Evolutionary conservation across 352 stramenopile species (phyloP).

Genomic region (Blastocystis sp.): DNA sequence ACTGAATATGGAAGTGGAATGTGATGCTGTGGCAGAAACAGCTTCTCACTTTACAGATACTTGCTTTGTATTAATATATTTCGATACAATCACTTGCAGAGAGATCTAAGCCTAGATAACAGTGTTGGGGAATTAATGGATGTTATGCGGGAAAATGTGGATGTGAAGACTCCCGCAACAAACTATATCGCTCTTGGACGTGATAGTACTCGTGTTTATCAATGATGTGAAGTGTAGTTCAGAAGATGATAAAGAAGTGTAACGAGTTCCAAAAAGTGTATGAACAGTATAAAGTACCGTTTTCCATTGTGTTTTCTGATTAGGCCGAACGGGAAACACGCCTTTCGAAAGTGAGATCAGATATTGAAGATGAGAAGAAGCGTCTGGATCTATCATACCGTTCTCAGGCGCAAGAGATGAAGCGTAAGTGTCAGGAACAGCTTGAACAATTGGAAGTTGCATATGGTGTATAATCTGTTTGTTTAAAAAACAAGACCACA

Average conservation of each 20-base stretch:
- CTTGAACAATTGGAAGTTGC: not conserved
- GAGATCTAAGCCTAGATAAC: not conserved
- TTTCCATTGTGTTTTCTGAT: not conserved
- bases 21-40: not conserved
- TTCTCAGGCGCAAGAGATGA: conserved; percentile 10
- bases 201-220: not conserved
- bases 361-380: conserved; percentile 34
- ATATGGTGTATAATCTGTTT: not conserved
- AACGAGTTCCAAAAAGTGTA: not conserved
- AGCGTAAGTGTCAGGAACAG: not conserved
- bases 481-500: not conserved
- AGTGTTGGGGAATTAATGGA: conserved; percentile 21
- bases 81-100: not conserved
- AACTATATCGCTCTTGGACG: conserved; percentile 52
- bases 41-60: not conserved
- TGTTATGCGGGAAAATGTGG: not conserved
- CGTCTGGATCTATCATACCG: conserved; percentile 1
- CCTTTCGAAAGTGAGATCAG: not conserved
- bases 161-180: not conserved
- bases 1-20: conserved; percentile 9
- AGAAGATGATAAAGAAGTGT: conserved; percentile 51
- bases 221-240: not conserved
- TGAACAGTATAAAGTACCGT: not conserved
- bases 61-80: conserved; percentile 18
- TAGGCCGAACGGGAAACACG: conserved; percentile 2